Conservation (phyloP, 768 basidiomycete species). For the Phaeotremella skinneri region DNA sequence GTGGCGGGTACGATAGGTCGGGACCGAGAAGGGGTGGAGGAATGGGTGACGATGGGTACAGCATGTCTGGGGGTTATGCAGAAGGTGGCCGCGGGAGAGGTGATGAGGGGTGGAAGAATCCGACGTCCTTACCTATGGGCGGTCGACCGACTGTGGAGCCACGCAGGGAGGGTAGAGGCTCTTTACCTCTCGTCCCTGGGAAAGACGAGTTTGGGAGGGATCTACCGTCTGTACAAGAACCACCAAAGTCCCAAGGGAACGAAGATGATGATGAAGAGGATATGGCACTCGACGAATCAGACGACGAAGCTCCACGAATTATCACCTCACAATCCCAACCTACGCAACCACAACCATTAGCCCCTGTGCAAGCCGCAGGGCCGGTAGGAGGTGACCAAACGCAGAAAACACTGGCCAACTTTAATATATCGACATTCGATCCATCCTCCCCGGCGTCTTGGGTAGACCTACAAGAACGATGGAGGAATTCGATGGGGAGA, state of each 20-base stretch:
- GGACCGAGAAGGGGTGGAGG: too few relatives aligned
- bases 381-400: neutral
- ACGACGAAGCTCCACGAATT: conserved; percentile 16
- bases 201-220: conserved; percentile 31
- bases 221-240: conserved; percentile 8
- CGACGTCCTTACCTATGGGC: too few relatives aligned
- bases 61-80: too few relatives aligned
- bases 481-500: conserved; percentile 31
- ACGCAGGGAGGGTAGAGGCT: conserved; percentile 3
- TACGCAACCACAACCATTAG: neutral
- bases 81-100: too few relatives aligned
- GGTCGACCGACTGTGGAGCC: neutral
- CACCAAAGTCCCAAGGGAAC: neutral
- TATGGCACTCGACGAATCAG: conserved; percentile 30
- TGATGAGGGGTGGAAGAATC: too few relatives aligned
- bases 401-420: conserved; percentile 23
- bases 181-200: conserved; percentile 6
- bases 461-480: conserved; percentile 28
- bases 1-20: too few relatives aligned
- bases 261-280: conserved; percentile 32
- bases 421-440: conserved; percentile 34
- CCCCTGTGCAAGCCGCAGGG: neutral
- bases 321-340: neutral
- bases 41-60: too few relatives aligned
- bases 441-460: conserved; percentile 31